These are phyloP conservation scores for Xylariaceae sp. DNA, from an alignment of 2,329 filamentous ascomycete genomes.

Conservation along the genomic window DNA sequence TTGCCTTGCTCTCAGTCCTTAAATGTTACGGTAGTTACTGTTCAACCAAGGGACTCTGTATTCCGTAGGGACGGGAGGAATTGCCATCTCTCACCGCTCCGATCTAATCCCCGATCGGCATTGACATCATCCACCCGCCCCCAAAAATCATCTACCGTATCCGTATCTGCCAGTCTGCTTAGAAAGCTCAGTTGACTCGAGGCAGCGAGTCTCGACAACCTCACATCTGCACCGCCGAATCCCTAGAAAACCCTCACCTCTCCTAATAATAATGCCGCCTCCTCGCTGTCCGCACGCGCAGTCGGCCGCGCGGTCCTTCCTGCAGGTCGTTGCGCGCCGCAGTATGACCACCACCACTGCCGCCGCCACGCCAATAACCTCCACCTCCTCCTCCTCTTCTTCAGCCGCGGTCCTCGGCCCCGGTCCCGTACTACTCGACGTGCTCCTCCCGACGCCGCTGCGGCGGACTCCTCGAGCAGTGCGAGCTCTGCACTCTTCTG, in stretches of 20 bases:
- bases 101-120: constrained; percentile 4
- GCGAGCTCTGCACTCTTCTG: too few relatives aligned
- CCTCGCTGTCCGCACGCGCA: constrained; percentile 30
- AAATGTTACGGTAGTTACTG: too few relatives aligned
- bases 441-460: constrained; percentile 19
- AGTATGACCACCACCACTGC: too few relatives aligned
- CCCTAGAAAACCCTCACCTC: background rate
- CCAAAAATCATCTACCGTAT: too few relatives aligned
- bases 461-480: too few relatives aligned
- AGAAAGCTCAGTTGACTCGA: too few relatives aligned
- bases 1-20: too few relatives aligned
- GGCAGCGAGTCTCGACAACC: background rate
- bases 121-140: constrained; percentile 21
- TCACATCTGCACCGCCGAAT: background rate
- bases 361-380: too few relatives aligned
- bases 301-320: constrained; percentile 23
- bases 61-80: background rate
- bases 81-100: constrained; percentile 1
- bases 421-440: constrained; percentile 33
- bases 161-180: too few relatives aligned
- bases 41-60: background rate
- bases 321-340: constrained; percentile 22
- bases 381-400: too few relatives aligned
- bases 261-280: constrained; percentile 10
- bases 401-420: too few relatives aligned